Conservation (phyloP, 352 stramenopile species). For the Heterotrichella gracilis region DNA sequence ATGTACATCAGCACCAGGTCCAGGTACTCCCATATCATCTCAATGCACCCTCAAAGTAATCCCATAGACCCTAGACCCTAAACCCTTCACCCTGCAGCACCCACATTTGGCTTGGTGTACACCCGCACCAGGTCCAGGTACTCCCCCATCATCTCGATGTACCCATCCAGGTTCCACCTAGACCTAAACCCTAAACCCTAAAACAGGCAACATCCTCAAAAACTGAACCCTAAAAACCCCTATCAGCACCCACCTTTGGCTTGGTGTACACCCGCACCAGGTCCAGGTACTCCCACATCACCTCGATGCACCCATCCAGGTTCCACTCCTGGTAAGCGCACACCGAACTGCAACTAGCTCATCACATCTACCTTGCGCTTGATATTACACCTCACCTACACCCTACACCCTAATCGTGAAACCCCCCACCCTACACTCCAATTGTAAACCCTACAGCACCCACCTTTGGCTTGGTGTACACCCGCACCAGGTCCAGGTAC, state of each 20-base stretch:
- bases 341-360: conserved; percentile 86
- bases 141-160: conserved; percentile 80
- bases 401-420: neutral
- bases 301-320: conserved; percentile 67
- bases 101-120: conserved; percentile 63
- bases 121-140: conserved; percentile 83
- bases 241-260: conserved; percentile 24
- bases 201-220: neutral
- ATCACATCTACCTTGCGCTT: no score
- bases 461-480: conserved; percentile 72
- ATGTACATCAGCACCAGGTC: conserved; percentile 89
- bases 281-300: conserved; percentile 82
- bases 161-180: conserved; percentile 72
- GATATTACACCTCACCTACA: neutral
- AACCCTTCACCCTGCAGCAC: neutral
- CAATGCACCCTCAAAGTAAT: conserved; percentile 35
- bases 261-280: conserved; percentile 96
- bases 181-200: neutral
- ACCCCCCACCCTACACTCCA: neutral
- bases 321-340: conserved; percentile 82
- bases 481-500: conserved; percentile 78
- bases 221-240: neutral
- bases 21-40: conserved; percentile 84
- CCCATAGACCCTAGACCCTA: neutral
- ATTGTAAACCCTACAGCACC: neutral